Evolutionary conservation across 2,329 filamentous ascomycete species (phyloP), one percentile per base, ranked within the genome.

Genomic region (Mariannaea elegans): DNA sequence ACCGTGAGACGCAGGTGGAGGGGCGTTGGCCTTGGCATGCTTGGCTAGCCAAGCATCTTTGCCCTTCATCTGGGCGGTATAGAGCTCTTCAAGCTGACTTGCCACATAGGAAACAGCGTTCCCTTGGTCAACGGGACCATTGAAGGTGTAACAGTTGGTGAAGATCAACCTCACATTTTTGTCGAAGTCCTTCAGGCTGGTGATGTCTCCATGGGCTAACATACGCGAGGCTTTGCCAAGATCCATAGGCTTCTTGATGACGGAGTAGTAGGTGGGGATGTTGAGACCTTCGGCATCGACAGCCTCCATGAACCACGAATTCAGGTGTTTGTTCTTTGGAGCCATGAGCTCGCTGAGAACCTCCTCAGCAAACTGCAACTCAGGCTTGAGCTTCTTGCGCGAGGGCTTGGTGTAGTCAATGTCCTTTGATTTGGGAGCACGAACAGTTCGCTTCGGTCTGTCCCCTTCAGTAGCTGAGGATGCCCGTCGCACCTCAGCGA

Each of bases 181-280:
- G 71, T 97, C 91, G 68, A 98, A 93, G 44, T 97, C 94, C 75
- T 93, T 93, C 1, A 92, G 84, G 56, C 84, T 92, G 65, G 87
- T 85, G 72, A 98, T 98, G 56, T 93, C 87, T 23, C 93, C 93
- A 12, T 82, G 82, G 67, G 90, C 87, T 38, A 97, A 82, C 77
- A 96, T 96, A 39, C 84, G 83, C 32, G 86, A 82, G 72, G 97
- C 90, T n/a, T 92, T 97, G 14, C 85, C 83, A 48, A 97, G 82
- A 75, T 99, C 94, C 94, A 98, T 99, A 0, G 95, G 95, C 74
- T 94, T 93, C 82, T 97, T 98, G 79, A 99, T 93, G 62, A 98
- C 82, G 71, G 90, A 93, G 75, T 95, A 92, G 74, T 99, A 99
- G 21, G 90, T 90, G 1, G 95, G 95, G 60, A 98, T 97, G 73